Conservation (phyloP, 2,329 filamentous ascomycete genomes). For the Leptographium lundbergii region DNA sequence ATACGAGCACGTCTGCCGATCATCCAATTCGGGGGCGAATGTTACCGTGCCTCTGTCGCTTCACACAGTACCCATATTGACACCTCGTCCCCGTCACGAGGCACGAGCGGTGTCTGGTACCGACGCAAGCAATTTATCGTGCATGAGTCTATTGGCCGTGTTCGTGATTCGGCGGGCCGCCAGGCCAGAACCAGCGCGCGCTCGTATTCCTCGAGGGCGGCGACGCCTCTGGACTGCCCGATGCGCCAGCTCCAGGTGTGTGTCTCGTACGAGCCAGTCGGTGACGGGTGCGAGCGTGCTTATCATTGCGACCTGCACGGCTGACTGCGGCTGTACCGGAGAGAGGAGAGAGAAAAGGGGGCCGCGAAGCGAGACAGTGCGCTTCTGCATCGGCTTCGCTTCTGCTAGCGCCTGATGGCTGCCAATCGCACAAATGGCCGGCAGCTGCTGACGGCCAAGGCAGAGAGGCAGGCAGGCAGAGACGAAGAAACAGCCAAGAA, state of each 20-base stretch:
- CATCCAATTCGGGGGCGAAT: background rate
- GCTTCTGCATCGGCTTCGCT: background rate
- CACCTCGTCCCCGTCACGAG: background rate
- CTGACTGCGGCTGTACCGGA: background rate
- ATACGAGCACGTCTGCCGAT: background rate
- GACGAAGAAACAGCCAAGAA: background rate
- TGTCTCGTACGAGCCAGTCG: too few species aligned
- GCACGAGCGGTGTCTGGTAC: background rate
- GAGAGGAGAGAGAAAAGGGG: background rate
- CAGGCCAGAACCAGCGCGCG: background rate
- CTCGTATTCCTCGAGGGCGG: background rate
- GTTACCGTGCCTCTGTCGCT: background rate
- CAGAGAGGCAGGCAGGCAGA: background rate
- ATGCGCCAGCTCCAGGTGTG: too few species aligned
- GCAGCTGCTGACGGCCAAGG: background rate
- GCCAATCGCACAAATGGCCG: too few species aligned
- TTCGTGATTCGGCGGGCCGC: background rate
- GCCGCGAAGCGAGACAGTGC: background rate
- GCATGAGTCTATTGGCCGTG: background rate
- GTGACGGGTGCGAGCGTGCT: too few species aligned
- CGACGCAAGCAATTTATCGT: background rate
- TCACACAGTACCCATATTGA: background rate
- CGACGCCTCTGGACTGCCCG: too few species aligned
- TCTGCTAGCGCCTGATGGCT: background rate
- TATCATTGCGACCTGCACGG: too few species aligned